phyloP scores from a whole-genome alignment of 2,329 filamentous ascomycete species.

The Tolypocladium cylindrosporum region DNA sequence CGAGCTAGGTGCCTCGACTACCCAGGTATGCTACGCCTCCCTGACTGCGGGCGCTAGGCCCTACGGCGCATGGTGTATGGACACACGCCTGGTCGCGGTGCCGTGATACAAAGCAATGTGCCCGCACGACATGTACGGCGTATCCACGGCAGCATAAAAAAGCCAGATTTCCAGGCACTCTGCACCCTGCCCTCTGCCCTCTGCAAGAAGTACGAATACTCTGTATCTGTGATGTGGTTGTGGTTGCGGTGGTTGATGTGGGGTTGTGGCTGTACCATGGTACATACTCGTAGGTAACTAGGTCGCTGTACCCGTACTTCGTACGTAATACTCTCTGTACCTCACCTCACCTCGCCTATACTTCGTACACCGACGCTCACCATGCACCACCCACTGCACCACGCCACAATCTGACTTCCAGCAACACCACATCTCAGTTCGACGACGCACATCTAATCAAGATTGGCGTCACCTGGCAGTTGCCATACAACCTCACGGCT shows the following conservation, averaged over 20 bases:
- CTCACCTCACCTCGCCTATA: too few relatives aligned
- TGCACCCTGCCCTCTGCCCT: too few relatives aligned
- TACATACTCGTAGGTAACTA: too few relatives aligned
- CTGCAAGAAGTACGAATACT: not conserved
- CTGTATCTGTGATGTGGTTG: not conserved
- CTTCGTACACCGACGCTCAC: too few relatives aligned
- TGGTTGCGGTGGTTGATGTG: not conserved
- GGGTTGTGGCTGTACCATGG: not conserved
- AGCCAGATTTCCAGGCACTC: not conserved
- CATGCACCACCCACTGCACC: not conserved
- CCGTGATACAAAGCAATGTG: not conserved
- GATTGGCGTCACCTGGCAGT: not conserved
- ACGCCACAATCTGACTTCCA: not conserved
- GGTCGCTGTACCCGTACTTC: too few relatives aligned
- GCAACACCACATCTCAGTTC: not conserved
- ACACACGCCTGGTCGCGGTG: not conserved
- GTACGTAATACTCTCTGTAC: too few relatives aligned
- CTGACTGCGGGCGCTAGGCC: not conserved
- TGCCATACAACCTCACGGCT: not conserved
- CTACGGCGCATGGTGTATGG: not conserved
- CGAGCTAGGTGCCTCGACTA: not conserved
- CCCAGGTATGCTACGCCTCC: not conserved
- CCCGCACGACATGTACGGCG: not conserved
- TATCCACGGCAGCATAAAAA: not conserved
- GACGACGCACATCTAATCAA: not conserved